Conservation (phyloP, 768 basidiomycete species). For the Leccinum broughii region DNA sequence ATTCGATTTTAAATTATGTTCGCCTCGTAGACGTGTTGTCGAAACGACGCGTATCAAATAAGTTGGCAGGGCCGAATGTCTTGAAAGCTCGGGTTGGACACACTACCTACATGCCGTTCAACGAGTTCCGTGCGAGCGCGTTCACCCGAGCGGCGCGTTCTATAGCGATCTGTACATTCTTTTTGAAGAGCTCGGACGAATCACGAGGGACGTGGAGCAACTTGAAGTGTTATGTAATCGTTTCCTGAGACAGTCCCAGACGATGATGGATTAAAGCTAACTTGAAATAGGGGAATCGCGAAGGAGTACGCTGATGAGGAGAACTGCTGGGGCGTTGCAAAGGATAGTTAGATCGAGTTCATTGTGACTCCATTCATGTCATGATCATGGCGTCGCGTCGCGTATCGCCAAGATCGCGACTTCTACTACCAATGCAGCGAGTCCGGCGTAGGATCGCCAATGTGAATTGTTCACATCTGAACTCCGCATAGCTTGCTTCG, state of each 20-base stretch:
- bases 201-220: slow-evolving; percentile 25
- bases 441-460: no score
- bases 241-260: slow-evolving; percentile 28
- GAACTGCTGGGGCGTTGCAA: slow-evolving; percentile 10
- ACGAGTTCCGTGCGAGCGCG: slow-evolving; percentile 45
- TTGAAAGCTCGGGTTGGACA: slow-evolving; percentile 18
- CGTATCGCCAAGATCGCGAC: no score
- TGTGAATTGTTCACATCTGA: no score
- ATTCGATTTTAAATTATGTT: no score
- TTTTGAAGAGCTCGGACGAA: slow-evolving; percentile 60
- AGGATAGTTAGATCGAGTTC: no score
- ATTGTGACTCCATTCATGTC: no score
- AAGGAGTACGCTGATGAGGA: slow-evolving; percentile 20
- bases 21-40: slow-evolving; percentile 54
- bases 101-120: slow-evolving; percentile 57
- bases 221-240: slow-evolving; percentile 3
- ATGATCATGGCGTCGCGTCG: no score
- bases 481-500: no score
- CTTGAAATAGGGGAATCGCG: slow-evolving; percentile 10
- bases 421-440: no score
- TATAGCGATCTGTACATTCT: slow-evolving; percentile 50
- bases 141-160: slow-evolving; percentile 53
- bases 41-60: slow-evolving; percentile 21
- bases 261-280: slow-evolving; percentile 10
- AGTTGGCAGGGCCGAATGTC: not conserved